Conservation (phyloP, 805 yeast species). For the Candida germanica region DNA sequence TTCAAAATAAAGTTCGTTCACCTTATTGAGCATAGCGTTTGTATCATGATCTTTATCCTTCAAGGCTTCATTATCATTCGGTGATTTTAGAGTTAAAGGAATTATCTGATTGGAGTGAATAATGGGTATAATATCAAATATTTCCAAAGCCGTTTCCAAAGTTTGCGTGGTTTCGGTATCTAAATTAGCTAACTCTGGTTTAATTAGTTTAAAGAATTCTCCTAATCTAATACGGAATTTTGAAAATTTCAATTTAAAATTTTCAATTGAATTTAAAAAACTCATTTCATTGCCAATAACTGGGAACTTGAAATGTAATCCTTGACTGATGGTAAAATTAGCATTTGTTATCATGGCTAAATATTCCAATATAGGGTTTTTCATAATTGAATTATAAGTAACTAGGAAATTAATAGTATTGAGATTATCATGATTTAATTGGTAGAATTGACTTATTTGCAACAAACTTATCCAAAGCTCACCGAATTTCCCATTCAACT, state of each 20-base stretch:
- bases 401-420: slow-evolving; percentile 58
- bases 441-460: slow-evolving; percentile 62
- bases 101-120: slow-evolving; percentile 38
- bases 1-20: slow-evolving; percentile 59
- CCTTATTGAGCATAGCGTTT: slow-evolving; percentile 18
- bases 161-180: slow-evolving; percentile 37
- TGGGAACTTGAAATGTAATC: slow-evolving; percentile 67
- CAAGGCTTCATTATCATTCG: slow-evolving; percentile 35
- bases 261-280: slow-evolving; percentile 59
- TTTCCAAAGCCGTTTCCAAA: slow-evolving; percentile 53
- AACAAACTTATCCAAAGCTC: slow-evolving; percentile 71
- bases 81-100: slow-evolving; percentile 36
- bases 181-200: slow-evolving; percentile 45
- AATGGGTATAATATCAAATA: slow-evolving; percentile 62
- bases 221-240: slow-evolving; percentile 60
- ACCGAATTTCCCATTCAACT: slow-evolving; percentile 39
- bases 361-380: slow-evolving; percentile 68
- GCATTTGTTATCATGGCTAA: slow-evolving; percentile 63
- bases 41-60: slow-evolving; percentile 17
- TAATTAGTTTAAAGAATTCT: slow-evolving; percentile 60
- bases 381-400: slow-evolving; percentile 66
- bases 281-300: slow-evolving; percentile 68
- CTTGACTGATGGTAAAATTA: slow-evolving; percentile 71
- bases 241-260: slow-evolving; percentile 59
- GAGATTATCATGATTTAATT: slow-evolving; percentile 11